phyloP scores from a whole-genome alignment of 305 asterid species.

The Fraxinus latifolia region DNA sequence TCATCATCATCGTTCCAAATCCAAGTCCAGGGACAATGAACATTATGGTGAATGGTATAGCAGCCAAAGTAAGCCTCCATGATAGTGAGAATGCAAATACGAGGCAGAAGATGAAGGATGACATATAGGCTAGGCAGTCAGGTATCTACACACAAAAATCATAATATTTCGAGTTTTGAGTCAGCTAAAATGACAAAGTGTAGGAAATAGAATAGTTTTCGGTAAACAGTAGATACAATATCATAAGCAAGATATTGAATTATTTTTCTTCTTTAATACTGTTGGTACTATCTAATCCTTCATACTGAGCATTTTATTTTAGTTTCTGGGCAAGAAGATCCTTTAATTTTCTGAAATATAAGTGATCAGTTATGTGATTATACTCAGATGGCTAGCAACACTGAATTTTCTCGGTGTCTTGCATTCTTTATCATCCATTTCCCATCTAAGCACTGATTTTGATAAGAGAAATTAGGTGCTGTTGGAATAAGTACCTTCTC shows the following conservation, averaged over 20 bases:
- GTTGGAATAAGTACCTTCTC: slow-evolving; percentile 53
- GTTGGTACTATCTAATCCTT: neutral
- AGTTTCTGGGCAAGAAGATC: neutral
- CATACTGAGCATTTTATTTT: neutral
- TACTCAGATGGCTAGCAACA: neutral
- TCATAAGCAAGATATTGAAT: neutral
- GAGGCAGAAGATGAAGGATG: slow-evolving; percentile 77
- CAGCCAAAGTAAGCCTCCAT: slow-evolving; percentile 78
- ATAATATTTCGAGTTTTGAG: neutral
- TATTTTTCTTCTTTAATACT: neutral
- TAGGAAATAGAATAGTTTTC: neutral
- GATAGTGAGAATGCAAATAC: slow-evolving; percentile 61
- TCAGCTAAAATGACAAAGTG: neutral
- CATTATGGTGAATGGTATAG: slow-evolving; percentile 69
- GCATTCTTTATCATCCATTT: neutral
- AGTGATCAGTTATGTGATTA: neutral
- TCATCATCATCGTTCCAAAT: slow-evolving; percentile 76
- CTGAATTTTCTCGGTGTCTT: neutral
- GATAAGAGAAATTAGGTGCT: neutral
- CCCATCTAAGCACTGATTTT: neutral
- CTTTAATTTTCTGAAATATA: neutral
- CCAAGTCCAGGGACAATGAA: slow-evolving; percentile 78
- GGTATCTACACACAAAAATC: slow-evolving; percentile 54
- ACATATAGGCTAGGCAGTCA: slow-evolving; percentile 67
- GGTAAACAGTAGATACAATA: neutral